Evolutionary conservation across 345 rosid species (phyloP).

Genomic region (Hibiscus tridactylites): DNA sequence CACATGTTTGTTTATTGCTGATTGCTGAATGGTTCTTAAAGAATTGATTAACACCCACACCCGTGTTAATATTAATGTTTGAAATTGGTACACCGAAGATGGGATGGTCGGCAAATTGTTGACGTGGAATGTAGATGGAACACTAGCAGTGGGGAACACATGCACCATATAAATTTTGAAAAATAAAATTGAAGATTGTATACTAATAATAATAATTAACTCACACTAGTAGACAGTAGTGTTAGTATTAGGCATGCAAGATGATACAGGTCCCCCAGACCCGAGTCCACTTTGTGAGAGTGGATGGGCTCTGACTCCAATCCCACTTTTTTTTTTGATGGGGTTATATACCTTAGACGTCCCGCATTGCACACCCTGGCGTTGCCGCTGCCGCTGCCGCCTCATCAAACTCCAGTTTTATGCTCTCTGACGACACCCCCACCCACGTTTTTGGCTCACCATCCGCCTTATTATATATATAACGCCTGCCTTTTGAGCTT

Average conservation of each 20-base stretch:
- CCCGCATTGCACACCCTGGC: neutral
- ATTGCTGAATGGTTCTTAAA: no score
- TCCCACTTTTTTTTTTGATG: neutral
- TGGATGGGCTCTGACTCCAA: slow-evolving; percentile 5
- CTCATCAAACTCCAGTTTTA: neutral
- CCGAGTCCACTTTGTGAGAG: neutral
- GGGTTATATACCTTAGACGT: neutral
- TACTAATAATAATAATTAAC: neutral
- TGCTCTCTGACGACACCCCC: slow-evolving; percentile 11
- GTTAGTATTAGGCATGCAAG: neutral
- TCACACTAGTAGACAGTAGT: neutral
- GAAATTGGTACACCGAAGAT: neutral
- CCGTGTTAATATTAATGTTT: no score
- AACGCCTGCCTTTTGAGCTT: neutral
- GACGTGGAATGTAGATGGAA: no score
- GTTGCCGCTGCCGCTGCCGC: neutral
- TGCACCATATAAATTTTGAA: neutral
- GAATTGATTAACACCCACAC: no score
- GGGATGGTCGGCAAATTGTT: neutral
- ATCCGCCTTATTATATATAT: neutral
- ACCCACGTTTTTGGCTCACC: neutral
- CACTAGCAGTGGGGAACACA: neutral
- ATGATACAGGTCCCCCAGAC: neutral
- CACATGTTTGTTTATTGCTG: no score
- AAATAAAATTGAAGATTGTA: neutral